Evolutionary conservation across 2,329 filamentous ascomycete genomes (phyloP).

Genomic region (Cryphonectria carpinicola): DNA sequence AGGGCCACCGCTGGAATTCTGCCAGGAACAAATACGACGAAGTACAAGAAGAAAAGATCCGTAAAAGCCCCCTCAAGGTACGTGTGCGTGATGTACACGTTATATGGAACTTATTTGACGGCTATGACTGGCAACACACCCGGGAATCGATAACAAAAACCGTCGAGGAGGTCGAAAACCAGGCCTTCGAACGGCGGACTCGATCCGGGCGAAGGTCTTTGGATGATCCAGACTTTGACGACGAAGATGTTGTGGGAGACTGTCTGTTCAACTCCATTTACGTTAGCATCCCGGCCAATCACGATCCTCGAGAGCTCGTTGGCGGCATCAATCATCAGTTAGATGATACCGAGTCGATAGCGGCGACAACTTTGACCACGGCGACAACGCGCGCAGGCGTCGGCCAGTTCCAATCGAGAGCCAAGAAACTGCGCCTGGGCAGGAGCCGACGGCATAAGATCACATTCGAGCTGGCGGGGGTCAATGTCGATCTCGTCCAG

Average conservation of each 20-base stretch:
- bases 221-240: constrained; percentile 66
- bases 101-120: constrained; percentile 98
- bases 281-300: constrained; percentile 86
- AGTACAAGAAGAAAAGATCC: constrained; percentile 63
- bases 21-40: constrained; percentile 73
- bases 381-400: constrained; percentile 56
- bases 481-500: constrained; percentile 79
- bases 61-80: constrained; percentile 73
- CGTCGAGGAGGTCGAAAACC: constrained; percentile 83
- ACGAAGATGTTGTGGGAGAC: constrained; percentile 89
- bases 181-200: constrained; percentile 74
- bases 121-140: constrained; percentile 93
- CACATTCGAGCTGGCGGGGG: constrained; percentile 86
- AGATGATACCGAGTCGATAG: constrained; percentile 90
- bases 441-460: constrained; percentile 94
- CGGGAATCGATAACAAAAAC: constrained; percentile 84
- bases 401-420: constrained; percentile 45
- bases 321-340: constrained; percentile 86
- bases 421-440: constrained; percentile 70
- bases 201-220: constrained; percentile 59
- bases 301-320: constrained; percentile 80
- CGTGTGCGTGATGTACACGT: constrained; percentile 85
- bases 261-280: constrained; percentile 99
- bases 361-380: constrained; percentile 71
- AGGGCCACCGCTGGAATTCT: constrained; percentile 81